phyloP scores from a whole-genome alignment of 257 asterid genomes.

The Ocimum tenuiflorum region DNA sequence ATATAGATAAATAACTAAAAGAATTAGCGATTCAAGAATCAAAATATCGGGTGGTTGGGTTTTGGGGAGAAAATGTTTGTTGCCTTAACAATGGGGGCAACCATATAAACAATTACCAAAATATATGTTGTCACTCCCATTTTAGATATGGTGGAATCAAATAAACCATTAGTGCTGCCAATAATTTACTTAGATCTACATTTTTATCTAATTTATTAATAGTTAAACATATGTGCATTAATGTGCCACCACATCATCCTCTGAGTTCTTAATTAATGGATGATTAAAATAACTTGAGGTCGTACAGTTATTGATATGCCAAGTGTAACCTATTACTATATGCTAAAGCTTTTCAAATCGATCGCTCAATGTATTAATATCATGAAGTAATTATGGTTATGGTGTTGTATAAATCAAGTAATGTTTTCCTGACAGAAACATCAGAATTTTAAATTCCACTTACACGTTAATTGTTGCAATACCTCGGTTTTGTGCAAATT shows the following conservation, averaged over 20 bases:
- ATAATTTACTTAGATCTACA: not conserved
- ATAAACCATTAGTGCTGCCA: not conserved
- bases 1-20: not conserved
- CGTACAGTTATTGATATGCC: constrained; percentile 13
- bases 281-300: constrained; percentile 1
- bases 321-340: constrained; percentile 4
- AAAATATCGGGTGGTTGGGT: constrained; percentile 21
- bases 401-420: too few species aligned
- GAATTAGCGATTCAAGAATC: constrained; percentile 3
- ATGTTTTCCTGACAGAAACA: too few species aligned
- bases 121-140: not conserved
- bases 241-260: constrained; percentile 14
- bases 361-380: not conserved
- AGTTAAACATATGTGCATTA: constrained; percentile 2
- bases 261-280: not conserved
- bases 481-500: too few species aligned
- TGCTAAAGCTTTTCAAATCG: not conserved
- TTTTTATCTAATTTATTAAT: not conserved
- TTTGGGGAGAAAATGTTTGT: constrained; percentile 23
- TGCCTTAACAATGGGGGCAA: constrained; percentile 21
- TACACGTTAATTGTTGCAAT: too few species aligned
- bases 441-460: too few species aligned
- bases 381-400: not conserved
- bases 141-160: constrained; percentile 11
- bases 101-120: not conserved